These are phyloP conservation scores for Trichoderma sp. DNA, from an alignment of 2,329 filamentous ascomycete genomes.

Conservation along the genomic window DNA sequence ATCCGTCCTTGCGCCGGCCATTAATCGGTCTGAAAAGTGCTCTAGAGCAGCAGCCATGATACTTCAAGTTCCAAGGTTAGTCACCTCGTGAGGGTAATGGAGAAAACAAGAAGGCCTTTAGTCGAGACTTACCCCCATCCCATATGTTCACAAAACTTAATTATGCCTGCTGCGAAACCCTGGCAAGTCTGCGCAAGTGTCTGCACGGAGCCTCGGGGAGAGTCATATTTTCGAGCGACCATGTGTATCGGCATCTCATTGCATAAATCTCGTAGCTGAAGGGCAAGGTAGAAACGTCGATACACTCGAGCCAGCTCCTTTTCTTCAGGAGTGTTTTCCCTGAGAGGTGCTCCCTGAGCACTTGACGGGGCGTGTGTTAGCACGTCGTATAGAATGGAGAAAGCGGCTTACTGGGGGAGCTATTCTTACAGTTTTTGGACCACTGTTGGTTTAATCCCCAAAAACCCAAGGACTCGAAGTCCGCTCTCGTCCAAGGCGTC, in stretches of 20 bases:
- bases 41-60: slow-evolving; percentile 73
- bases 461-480: slow-evolving; percentile 66
- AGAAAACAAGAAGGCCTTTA: not conserved
- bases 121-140: slow-evolving; percentile 61
- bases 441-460: slow-evolving; percentile 69
- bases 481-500: slow-evolving; percentile 72
- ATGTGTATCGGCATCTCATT: slow-evolving; percentile 73
- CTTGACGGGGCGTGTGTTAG: slow-evolving; percentile 45
- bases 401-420: not conserved
- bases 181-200: slow-evolving; percentile 74
- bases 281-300: slow-evolving; percentile 72
- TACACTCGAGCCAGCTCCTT: slow-evolving; percentile 66
- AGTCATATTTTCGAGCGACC: slow-evolving; percentile 71
- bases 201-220: slow-evolving; percentile 71
- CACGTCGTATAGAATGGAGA: not conserved
- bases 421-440: slow-evolving; percentile 66
- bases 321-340: slow-evolving; percentile 64
- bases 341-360: slow-evolving; percentile 67
- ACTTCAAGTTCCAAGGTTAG: slow-evolving; percentile 42
- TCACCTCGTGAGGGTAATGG: not conserved
- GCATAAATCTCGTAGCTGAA: slow-evolving; percentile 78
- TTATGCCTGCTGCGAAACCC: slow-evolving; percentile 77
- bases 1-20: slow-evolving; percentile 72
- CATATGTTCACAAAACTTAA: slow-evolving; percentile 80
- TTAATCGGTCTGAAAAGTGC: slow-evolving; percentile 74